Percentiles rank a stretch among this genome's conserved stretches.
Conservation (phyloP, 1,139 yeast genomes). For the Scheffersomyces stambukii region DNA sequence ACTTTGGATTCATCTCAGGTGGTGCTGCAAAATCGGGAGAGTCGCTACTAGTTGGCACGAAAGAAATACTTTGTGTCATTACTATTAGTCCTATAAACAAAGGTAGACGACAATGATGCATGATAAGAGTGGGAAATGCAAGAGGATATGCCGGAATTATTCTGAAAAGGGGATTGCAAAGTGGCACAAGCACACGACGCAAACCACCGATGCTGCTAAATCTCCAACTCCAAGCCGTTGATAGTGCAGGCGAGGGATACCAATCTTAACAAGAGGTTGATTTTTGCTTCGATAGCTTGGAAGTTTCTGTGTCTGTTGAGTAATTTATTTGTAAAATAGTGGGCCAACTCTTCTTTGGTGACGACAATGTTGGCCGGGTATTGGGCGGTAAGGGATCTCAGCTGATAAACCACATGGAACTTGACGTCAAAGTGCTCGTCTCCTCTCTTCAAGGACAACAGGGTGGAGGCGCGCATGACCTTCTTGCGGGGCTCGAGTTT, state of each 20-base stretch:
- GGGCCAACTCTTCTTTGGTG: slow-evolving; percentile 9
- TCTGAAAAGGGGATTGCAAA: too few relatives aligned
- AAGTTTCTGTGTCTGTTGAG: slow-evolving; percentile 5
- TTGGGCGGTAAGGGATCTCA: slow-evolving; percentile 2
- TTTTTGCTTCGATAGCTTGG: slow-evolving; percentile 10
- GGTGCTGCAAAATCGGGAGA: too few relatives aligned
- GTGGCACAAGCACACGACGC: too few relatives aligned
- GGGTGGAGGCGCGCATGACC: neutral
- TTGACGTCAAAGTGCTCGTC: slow-evolving; percentile 2
- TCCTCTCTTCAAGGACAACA: slow-evolving; percentile 5
- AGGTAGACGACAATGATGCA: too few relatives aligned
- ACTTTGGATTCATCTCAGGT: too few relatives aligned
- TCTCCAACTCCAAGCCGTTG: slow-evolving; percentile 9
- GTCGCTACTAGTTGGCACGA: too few relatives aligned
- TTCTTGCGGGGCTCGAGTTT: neutral
- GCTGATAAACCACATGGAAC: slow-evolving; percentile 8
- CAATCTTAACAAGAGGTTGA: slow-evolving; percentile 10
- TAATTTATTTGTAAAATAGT: slow-evolving; percentile 9
- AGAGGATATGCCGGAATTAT: too few relatives aligned
- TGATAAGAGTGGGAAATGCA: too few relatives aligned
- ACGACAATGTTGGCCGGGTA: slow-evolving; percentile 9
- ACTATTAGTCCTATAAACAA: too few relatives aligned
- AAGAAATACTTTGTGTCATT: too few relatives aligned
- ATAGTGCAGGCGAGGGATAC: slow-evolving; percentile 7
- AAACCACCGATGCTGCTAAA: too few relatives aligned